phyloP scores from a whole-genome alignment of 2,329 filamentous ascomycete genomes.

The Sclerotinia sclerotiorum region DNA sequence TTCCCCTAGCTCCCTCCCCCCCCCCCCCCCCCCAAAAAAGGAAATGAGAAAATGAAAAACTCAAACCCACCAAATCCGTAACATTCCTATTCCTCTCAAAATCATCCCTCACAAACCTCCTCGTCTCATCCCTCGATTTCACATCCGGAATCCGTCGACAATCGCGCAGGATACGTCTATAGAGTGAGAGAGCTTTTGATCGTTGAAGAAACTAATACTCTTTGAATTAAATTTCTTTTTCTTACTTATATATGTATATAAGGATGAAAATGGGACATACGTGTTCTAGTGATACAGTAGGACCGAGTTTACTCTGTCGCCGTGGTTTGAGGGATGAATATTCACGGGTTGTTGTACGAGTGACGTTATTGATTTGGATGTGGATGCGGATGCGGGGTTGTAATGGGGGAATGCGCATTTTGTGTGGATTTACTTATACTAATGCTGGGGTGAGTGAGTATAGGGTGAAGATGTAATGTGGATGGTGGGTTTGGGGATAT shows the following conservation, averaged over 20 bases:
- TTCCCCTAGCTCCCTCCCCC: too few species aligned
- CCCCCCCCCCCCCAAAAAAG: neutral
- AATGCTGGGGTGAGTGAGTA: neutral
- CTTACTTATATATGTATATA: neutral
- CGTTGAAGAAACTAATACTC: conserved; percentile 55
- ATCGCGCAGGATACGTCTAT: conserved; percentile 57
- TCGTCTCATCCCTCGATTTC: conserved; percentile 54
- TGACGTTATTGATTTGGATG: neutral
- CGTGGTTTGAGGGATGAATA: conserved; percentile 29
- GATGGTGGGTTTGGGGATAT: neutral
- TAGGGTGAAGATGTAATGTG: neutral
- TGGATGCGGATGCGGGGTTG: neutral
- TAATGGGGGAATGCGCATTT: neutral
- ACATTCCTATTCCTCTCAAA: conserved; percentile 59
- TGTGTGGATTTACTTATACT: neutral
- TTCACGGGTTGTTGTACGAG: conserved; percentile 16
- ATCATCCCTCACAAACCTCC: conserved; percentile 57
- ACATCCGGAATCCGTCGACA: conserved; percentile 53
- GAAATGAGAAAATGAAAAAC: neutral
- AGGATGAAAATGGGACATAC: conserved; percentile 43
- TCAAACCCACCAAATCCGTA: conserved; percentile 53
- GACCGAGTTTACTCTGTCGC: conserved; percentile 42
- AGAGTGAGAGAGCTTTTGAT: conserved; percentile 54
- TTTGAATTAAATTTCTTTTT: neutral
- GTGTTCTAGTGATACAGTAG: conserved; percentile 57